Evolutionary conservation across 2,329 filamentous ascomycete species (phyloP), one percentile per base, ranked within the genome.

Genomic region (Pseudogymnoascus sp.): DNA sequence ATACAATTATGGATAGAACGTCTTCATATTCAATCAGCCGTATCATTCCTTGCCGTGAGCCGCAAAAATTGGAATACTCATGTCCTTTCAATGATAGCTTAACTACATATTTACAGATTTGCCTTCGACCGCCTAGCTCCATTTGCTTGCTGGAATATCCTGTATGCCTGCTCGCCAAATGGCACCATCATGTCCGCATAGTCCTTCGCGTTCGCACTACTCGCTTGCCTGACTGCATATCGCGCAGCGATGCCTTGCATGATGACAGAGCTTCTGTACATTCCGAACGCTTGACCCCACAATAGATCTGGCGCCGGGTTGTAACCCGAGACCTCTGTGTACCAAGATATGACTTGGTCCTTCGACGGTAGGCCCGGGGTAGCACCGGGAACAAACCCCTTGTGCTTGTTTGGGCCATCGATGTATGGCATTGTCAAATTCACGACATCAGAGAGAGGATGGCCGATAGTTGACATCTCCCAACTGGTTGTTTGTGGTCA

Each of bases 401-500:
- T 68, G 65, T 43, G 73, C 66, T 38, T 74, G 73, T 60, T 73
- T 71, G 75, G 64, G 69, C 72, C 64, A 64, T 70, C 66, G 61
- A 64, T 65, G 67, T 77, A 82, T 7, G 80, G 80, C 6, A 77
- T 77, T 25, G 86, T 73, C 16, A 97, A 79, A 74, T 97, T 97
- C 73, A 87, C 86, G 39, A 97, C 78, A 72, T 99, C 94, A 5
- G 89, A 93, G 20, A 97, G 82, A 1, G 94, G 94, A 73, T 99
- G 93, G n/a, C 94, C 94, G 60, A 97, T 87, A 0, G 94, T 97
- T 35, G 91, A 91, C 91, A 99, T 96, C 77, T 97, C 94, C 93
- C 93, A 97, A 76, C 82, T 84, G 18, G 35, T 34, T 35, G 39
- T 11, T 18, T 16, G 59, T 62, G 41, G 60, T 39, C 25, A 63